phyloP scores from a whole-genome alignment of 2,329 filamentous ascomycete genomes.

The Venturia effusa region DNA sequence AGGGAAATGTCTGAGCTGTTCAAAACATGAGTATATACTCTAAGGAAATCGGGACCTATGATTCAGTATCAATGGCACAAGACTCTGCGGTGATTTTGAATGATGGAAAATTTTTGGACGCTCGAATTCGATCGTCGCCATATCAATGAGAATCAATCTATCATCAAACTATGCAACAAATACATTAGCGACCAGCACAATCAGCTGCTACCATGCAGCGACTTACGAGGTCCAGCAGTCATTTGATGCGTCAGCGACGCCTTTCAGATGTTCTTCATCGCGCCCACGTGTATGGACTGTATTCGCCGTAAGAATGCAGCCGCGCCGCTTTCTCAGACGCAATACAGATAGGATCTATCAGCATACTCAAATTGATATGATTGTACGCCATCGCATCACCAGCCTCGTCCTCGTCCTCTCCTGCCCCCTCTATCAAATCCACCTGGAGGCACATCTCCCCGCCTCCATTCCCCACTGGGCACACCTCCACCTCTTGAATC shows the following conservation, averaged over 20 bases:
- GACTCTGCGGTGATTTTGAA: background rate
- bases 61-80: background rate
- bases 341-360: background rate
- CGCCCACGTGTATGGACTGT: background rate
- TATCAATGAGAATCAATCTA: background rate
- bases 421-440: background rate
- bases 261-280: background rate
- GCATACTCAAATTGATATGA: background rate
- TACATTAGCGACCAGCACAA: background rate
- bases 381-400: background rate
- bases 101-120: background rate
- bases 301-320: background rate
- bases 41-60: too few species aligned
- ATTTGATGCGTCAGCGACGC: background rate
- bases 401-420: constrained; percentile 8
- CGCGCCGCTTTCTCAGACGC: background rate
- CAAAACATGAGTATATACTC: too few species aligned
- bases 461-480: constrained; percentile 26
- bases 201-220: background rate
- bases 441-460: constrained; percentile 21
- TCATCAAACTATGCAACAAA: background rate
- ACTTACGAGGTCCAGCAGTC: background rate
- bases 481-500: constrained; percentile 15
- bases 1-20: too few species aligned
- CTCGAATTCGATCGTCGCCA: background rate